phyloP scores from a whole-genome alignment of 257 asterid genomes.

The Osmanthus fragrans region DNA sequence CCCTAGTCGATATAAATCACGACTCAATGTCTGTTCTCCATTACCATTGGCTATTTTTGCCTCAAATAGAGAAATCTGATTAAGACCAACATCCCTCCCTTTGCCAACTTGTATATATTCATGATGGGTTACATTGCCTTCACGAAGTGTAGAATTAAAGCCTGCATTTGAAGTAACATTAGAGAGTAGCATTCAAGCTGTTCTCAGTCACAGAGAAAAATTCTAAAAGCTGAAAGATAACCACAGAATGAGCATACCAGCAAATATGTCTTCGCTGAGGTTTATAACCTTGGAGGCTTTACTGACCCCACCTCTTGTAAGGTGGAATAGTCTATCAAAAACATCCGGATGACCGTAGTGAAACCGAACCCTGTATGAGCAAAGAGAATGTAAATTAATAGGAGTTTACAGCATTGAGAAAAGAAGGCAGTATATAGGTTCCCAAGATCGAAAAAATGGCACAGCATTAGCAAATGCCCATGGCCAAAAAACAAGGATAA shows the following conservation, averaged over 20 bases:
- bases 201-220: neutral
- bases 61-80: constrained; percentile 94
- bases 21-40: constrained; percentile 96
- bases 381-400: constrained; percentile 7
- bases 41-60: constrained; percentile 97
- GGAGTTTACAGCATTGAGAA: neutral
- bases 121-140: constrained; percentile 97
- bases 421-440: neutral
- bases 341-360: constrained; percentile 99
- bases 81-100: constrained; percentile 98
- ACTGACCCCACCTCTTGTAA: constrained; percentile 95
- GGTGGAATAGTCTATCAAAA: constrained; percentile 93
- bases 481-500: neutral
- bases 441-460: neutral
- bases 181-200: constrained; percentile 12
- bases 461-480: neutral
- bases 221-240: neutral
- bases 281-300: constrained; percentile 93
- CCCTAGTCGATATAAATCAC: constrained; percentile 93
- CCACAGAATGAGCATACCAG: constrained; percentile 52
- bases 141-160: constrained; percentile 95
- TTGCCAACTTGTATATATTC: constrained; percentile 99
- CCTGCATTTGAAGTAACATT: constrained; percentile 43
- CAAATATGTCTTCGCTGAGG: constrained; percentile 95
- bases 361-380: constrained; percentile 80